Conservation (phyloP, 192 early-diverging fungal genomes). For the Lunasporangiospora selenospora region DNA sequence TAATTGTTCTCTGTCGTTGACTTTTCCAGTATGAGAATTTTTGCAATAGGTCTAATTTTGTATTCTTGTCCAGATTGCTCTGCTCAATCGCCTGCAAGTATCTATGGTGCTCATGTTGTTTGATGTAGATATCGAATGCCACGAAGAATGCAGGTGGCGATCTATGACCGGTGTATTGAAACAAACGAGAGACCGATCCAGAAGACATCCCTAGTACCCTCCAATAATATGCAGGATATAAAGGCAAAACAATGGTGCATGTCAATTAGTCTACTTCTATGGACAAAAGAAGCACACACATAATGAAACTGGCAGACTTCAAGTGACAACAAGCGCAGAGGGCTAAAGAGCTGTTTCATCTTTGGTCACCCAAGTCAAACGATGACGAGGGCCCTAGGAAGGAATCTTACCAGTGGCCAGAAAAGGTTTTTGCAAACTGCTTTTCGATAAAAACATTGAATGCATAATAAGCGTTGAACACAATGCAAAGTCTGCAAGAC, state of each 20-base stretch:
- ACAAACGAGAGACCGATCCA: conserved; percentile 10
- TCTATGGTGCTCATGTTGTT: conserved; percentile 25
- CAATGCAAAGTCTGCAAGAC: neutral
- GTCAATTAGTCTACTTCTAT: neutral
- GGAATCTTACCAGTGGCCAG: conserved; percentile 15
- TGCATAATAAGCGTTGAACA: conserved; percentile 13
- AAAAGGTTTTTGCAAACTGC: conserved; percentile 17
- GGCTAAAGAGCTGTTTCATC: conserved; percentile 14
- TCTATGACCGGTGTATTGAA: conserved; percentile 16
- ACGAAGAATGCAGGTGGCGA: conserved; percentile 26
- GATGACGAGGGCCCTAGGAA: conserved; percentile 7
- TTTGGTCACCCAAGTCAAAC: conserved; percentile 14
- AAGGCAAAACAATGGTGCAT: neutral
- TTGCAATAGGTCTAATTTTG: conserved; percentile 13
- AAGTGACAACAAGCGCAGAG: conserved; percentile 15
- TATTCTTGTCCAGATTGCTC: conserved; percentile 10
- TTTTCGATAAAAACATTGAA: conserved; percentile 16
- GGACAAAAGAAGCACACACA: conserved; percentile 5
- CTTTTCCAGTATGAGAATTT: conserved; percentile 14
- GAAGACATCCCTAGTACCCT: no score
- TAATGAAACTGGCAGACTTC: neutral
- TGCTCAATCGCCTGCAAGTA: conserved; percentile 7
- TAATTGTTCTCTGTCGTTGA: conserved; percentile 20
- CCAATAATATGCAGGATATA: conserved; percentile 8
- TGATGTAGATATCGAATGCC: conserved; percentile 24